These are phyloP conservation scores for Crucihimalaya himalaica DNA, from an alignment of 345 rosid genomes.

Conservation along the genomic window DNA sequence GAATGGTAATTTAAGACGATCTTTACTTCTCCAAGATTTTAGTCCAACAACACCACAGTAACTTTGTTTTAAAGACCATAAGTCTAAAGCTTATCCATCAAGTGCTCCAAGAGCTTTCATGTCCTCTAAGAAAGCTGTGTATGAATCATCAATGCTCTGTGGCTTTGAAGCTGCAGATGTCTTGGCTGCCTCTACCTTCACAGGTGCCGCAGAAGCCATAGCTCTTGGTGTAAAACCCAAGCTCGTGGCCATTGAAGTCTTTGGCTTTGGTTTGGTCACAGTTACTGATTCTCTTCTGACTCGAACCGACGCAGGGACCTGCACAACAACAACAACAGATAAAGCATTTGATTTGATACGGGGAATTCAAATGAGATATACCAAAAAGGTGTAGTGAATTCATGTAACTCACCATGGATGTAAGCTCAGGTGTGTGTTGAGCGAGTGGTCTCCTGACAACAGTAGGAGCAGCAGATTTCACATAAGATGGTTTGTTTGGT, in stretches of 20 bases:
- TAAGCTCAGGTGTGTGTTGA: constrained; percentile 97
- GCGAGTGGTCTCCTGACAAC: constrained; percentile 97
- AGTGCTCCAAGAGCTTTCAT: constrained; percentile 99
- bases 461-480: constrained; percentile 98
- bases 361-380: neutral
- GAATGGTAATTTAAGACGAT: constrained; percentile 13
- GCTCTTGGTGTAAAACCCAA: constrained; percentile 49
- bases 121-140: constrained; percentile 86
- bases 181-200: constrained; percentile 53
- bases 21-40: constrained; percentile 19
- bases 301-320: constrained; percentile 97
- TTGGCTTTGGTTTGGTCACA: constrained; percentile 72
- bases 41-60: constrained; percentile 16
- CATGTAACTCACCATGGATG: constrained; percentile 75
- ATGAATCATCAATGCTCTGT: constrained; percentile 86
- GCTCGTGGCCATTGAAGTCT: constrained; percentile 44
- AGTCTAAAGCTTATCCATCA: constrained; percentile 51
- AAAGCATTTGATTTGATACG: neutral
- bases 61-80: neutral
- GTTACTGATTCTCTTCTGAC: constrained; percentile 82
- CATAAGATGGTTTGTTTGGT: constrained; percentile 87
- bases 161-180: constrained; percentile 56
- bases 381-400: neutral
- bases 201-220: constrained; percentile 41
- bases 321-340: constrained; percentile 25